These are phyloP conservation scores for Termitomyces sp. DNA, from an alignment of 768 basidiomycete species.

Conservation along the genomic window DNA sequence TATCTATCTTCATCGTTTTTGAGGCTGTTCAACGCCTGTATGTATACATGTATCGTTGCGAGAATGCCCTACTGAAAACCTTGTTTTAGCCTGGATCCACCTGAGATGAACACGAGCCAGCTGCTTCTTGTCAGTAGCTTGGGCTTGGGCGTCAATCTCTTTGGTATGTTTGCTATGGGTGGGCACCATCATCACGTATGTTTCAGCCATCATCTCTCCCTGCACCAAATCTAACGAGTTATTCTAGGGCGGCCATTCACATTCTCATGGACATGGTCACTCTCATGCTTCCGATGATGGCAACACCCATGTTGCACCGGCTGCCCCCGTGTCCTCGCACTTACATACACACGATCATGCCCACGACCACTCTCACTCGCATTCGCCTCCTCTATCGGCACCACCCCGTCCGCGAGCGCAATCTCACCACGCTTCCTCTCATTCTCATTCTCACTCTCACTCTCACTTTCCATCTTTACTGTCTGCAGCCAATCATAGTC, in stretches of 20 bases:
- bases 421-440: slow-evolving; percentile 19
- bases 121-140: slow-evolving; percentile 84
- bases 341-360: slow-evolving; percentile 16
- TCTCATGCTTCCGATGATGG: slow-evolving; percentile 23
- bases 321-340: slow-evolving; percentile 22
- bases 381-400: slow-evolving; percentile 13
- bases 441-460: slow-evolving; percentile 22
- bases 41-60: slow-evolving; percentile 15
- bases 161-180: slow-evolving; percentile 99
- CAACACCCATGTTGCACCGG: slow-evolving; percentile 14
- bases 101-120: slow-evolving; percentile 96
- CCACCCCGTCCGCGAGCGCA: slow-evolving; percentile 12
- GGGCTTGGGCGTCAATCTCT: slow-evolving; percentile 90
- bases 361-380: slow-evolving; percentile 24
- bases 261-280: slow-evolving; percentile 42
- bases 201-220: slow-evolving; percentile 5
- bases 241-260: slow-evolving; percentile 53
- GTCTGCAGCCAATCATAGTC: background rate
- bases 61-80: background rate
- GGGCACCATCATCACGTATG: slow-evolving; percentile 85
- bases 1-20: slow-evolving; percentile 97
- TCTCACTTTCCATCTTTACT: slow-evolving; percentile 8
- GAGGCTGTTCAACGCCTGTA: slow-evolving; percentile 95
- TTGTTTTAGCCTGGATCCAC: slow-evolving; percentile 71
- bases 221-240: background rate